Evolutionary conservation across 2,329 filamentous ascomycete genomes (phyloP).

Genomic region (Penicillium aurantiogriseum): DNA sequence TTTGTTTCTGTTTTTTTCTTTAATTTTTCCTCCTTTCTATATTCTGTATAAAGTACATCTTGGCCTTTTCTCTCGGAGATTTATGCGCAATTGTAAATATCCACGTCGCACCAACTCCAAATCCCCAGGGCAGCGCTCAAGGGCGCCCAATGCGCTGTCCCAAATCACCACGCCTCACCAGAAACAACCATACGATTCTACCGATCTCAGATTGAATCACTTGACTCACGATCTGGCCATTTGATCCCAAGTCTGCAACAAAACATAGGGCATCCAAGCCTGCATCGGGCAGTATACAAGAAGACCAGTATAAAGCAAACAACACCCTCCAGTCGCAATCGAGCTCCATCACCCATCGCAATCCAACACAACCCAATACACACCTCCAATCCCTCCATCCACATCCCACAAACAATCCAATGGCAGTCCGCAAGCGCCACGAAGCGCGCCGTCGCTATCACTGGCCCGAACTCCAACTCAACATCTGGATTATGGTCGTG

Average conservation of each 20-base stretch:
- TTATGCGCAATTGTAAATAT: slow-evolving; percentile 7
- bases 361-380: neutral
- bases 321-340: neutral
- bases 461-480: slow-evolving; percentile 65
- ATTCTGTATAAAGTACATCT: neutral
- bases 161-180: slow-evolving; percentile 10
- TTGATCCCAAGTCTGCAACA: neutral
- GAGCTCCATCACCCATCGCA: neutral
- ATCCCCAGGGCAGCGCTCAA: slow-evolving; percentile 4
- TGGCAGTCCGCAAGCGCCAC: slow-evolving; percentile 34
- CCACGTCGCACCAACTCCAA: slow-evolving; percentile 1
- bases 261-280: slow-evolving; percentile 5
- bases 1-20: slow-evolving; percentile 1
- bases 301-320: neutral
- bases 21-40: neutral
- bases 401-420: slow-evolving; percentile 17
- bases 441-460: slow-evolving; percentile 51
- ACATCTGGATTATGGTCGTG: slow-evolving; percentile 64
- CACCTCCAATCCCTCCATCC: neutral
- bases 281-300: slow-evolving; percentile 7
- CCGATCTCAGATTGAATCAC: neutral
- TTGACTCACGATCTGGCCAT: neutral
- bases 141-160: slow-evolving; percentile 28
- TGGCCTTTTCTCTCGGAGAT: neutral
- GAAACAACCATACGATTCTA: slow-evolving; percentile 2